Evolutionary conservation across 1,284 basidiomycete species (phyloP), one percentile per base, ranked within the genome.

Genomic region (Moniliophthora roreri): DNA sequence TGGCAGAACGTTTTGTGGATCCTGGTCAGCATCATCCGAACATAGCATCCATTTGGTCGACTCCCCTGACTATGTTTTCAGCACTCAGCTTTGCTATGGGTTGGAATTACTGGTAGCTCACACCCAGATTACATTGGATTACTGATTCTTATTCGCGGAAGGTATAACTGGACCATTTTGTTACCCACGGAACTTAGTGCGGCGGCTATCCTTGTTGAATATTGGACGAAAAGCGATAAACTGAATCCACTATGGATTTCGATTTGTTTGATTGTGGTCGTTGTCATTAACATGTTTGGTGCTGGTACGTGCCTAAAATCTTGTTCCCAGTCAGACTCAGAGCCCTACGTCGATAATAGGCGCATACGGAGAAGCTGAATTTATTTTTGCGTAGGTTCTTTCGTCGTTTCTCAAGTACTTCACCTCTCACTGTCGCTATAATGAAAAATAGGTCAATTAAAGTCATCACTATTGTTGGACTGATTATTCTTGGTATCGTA

Each of bases 81-180:
- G 87, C 91, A 2, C 77, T 93, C 55, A 86, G 86, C 0, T 93
- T 93, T 63, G 81, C 90, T 13, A 84, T 89, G 82, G 90, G 89
- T 9, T 93, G 87, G 87, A 86, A 90, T 63, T 91, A 91, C 28
- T 32, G 28, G 28, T 32, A 32, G 11, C 7, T 11, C 11, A 11
- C 28, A 11, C 28, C 28, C 28, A 32, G 28, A 32, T 32, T 11
- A 6, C 28, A 11, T 11, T 11, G 6, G 6, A 6, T 32, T 32
- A 40, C n/a, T n/a, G 39, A 40, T 16, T 15, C 39, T 16, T 40
- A 11, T 40, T 40, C 10, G 9, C 21, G 11, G 15, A 15, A 74
- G 72, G 71, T 76, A 87, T 66, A 87, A 85, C 62, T 90, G 87
- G 83, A 73, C 69, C 0, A 80, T 86, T 54, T 70, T 91, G 52